phyloP scores from a whole-genome alignment of 495 filamentous ascomycete species.

The Podospora bellae-mahoneyi region DNA sequence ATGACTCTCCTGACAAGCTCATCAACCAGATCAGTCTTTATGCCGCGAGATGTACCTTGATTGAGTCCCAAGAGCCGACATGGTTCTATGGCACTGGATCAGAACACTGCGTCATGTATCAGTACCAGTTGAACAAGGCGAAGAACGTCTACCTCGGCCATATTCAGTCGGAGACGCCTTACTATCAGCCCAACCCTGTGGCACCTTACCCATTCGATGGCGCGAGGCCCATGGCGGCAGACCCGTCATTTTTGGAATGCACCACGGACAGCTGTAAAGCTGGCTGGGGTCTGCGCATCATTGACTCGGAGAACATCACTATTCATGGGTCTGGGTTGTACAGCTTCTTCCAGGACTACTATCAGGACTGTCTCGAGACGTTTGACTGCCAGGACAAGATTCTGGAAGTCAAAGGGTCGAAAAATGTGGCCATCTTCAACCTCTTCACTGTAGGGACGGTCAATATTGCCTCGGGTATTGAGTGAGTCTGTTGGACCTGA shows the following conservation, averaged over 20 bases:
- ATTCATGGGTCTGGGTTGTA: slow-evolving; percentile 28
- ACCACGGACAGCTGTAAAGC: slow-evolving; percentile 16
- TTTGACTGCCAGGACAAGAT: slow-evolving; percentile 65
- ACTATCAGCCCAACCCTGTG: slow-evolving; percentile 66
- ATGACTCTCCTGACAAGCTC: slow-evolving; percentile 3
- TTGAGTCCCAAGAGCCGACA: slow-evolving; percentile 54
- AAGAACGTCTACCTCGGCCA: slow-evolving; percentile 72
- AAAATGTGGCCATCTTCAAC: not conserved
- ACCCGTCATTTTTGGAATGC: too few species aligned
- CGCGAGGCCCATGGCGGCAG: not conserved
- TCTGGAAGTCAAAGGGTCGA: not conserved
- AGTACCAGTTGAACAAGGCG: slow-evolving; percentile 71
- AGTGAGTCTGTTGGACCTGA: not conserved
- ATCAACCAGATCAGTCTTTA: slow-evolving; percentile 48
- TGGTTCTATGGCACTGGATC: slow-evolving; percentile 36
- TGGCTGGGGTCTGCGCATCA: slow-evolving; percentile 29
- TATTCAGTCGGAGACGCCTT: slow-evolving; percentile 85
- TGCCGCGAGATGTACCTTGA: slow-evolving; percentile 72
- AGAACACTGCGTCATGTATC: slow-evolving; percentile 80
- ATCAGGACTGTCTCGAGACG: slow-evolving; percentile 63
- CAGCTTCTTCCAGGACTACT: slow-evolving; percentile 46
- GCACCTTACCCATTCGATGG: slow-evolving; percentile 41
- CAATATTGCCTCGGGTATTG: not conserved
- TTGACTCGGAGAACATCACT: slow-evolving; percentile 20
- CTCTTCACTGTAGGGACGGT: not conserved